Evolutionary conservation across 441 rosid genomes (phyloP), one percentile per base, ranked within the genome.

Genomic region (Viola pubescens): DNA sequence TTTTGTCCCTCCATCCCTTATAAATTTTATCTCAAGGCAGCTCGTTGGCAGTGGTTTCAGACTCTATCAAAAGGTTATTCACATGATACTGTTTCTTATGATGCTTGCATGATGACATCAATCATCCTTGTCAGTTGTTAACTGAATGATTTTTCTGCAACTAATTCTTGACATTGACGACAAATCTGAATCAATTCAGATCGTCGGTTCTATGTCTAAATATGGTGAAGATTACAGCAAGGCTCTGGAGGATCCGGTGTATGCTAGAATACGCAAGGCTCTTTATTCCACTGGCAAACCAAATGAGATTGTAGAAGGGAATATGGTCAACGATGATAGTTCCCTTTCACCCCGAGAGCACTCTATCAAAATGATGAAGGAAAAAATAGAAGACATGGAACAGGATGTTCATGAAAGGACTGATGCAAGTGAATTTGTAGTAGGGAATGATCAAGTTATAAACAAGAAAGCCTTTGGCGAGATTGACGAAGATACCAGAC

Each of bases 11-110:
- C 88, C 97, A 54, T 75, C 84, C 58, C 84, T 94, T 14, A 79
- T 94, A 61, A 94, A 94, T 73, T 90, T 94, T 49, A 74, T 88
- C 57, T 73, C 96, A 26, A 86, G 98, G 77, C 97, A 94, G 82
- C 89, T 94, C 55, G 42, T 89, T 4, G 96, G 96, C 62, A 82
- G 75, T 65, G 97, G 98, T 68, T 94, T 94, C 79, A 75, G 71
- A 73, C 88, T 86, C 45, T 94, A 78, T 63, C 84, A 88, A 70
- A 94, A 90, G 98, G 98, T 89, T 48, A 43, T 58, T 38, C 13
- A 10, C 48, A 53, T 72, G 61, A 46, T 8, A 37, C 12, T 8
- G 6, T 40, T 68, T 62, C 11, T 48, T 41, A 12, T 44, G 39
- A 53, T 9, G 54, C 46, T 6, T 41, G 48, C 47, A 16, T 5